phyloP scores from a whole-genome alignment of 345 rosid genomes.

The Firmiana major region DNA sequence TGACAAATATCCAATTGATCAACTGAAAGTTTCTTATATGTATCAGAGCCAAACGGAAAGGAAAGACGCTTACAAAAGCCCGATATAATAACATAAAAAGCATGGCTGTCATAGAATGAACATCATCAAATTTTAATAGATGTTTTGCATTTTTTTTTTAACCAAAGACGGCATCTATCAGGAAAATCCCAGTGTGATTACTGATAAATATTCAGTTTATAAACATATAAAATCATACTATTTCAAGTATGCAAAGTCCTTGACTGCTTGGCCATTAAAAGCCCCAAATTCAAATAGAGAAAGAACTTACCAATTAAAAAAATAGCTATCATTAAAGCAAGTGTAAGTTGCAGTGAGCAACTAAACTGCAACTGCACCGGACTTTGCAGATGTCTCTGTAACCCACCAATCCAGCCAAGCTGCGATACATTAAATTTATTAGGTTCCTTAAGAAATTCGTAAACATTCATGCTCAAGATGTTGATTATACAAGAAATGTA shows the following conservation, averaged over 20 bases:
- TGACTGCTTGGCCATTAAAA: background rate
- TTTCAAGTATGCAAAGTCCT: background rate
- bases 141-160: background rate
- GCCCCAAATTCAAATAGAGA: background rate
- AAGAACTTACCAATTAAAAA: slow-evolving; percentile 53
- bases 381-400: slow-evolving; percentile 44
- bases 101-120: background rate
- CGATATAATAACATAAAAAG: background rate
- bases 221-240: background rate
- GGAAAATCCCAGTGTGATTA: background rate
- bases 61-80: background rate
- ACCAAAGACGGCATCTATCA: background rate
- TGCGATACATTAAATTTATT: slow-evolving; percentile 30
- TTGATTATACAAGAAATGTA: background rate
- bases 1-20: background rate
- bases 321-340: slow-evolving; percentile 58
- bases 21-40: background rate
- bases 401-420: slow-evolving; percentile 39
- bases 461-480: slow-evolving; percentile 1
- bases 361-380: slow-evolving; percentile 42
- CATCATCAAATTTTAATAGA: background rate
- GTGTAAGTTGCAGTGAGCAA: slow-evolving; percentile 58
- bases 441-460: background rate
- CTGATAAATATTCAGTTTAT: background rate
- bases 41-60: background rate